Percentiles rank a stretch among this genome's conserved stretches.
Conservation (phyloP, 2,329 filamentous ascomycete species). For the Thelonectria blattea region DNA sequence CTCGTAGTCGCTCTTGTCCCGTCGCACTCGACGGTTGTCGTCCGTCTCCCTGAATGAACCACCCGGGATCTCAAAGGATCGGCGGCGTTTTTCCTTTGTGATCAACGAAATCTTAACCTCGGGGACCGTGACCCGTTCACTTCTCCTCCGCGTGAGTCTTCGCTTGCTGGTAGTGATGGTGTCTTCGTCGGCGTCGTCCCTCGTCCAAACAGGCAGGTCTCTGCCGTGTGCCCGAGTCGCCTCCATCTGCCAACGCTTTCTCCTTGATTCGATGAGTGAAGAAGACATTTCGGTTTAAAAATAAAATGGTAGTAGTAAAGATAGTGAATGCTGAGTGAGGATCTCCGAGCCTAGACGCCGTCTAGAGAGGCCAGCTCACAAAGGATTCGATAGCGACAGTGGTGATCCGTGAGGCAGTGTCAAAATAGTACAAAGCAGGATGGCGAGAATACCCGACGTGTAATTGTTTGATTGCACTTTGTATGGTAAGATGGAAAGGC, state of each 20-base stretch:
- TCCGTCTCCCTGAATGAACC: constrained; percentile 11
- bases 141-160: constrained; percentile 18
- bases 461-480: not conserved
- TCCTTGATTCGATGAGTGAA: constrained; percentile 16
- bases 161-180: constrained; percentile 28
- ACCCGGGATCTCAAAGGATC: constrained; percentile 8
- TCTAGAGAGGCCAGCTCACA: constrained; percentile 5
- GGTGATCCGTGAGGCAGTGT: not conserved
- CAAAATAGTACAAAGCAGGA: not conserved
- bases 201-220: constrained; percentile 37
- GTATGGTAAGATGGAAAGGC: not conserved
- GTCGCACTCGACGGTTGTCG: not conserved
- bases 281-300: constrained; percentile 21
- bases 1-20: not conserved
- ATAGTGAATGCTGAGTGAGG: not conserved
- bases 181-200: constrained; percentile 36
- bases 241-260: constrained; percentile 29
- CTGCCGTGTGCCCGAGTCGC: constrained; percentile 25
- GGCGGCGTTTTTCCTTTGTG: constrained; percentile 5
- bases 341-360: not conserved
- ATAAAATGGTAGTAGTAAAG: not conserved
- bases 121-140: constrained; percentile 15
- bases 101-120: constrained; percentile 16
- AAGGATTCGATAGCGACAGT: constrained; percentile 22
- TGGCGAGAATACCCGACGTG: not conserved